phyloP scores from a whole-genome alignment of 768 basidiomycete species.

The Suillus lakei region DNA sequence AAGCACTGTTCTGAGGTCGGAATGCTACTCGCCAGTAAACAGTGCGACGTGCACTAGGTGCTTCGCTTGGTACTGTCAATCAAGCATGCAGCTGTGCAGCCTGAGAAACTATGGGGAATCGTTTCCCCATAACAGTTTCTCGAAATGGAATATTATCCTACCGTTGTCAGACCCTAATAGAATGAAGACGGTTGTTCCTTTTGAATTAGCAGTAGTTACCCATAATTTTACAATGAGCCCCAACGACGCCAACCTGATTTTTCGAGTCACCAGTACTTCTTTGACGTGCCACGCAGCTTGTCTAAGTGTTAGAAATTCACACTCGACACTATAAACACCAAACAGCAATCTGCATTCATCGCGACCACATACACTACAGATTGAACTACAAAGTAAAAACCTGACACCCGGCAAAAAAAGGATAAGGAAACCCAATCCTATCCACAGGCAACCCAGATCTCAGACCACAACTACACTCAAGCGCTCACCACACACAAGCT shows the following conservation, averaged over 20 bases:
- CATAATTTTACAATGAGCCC: neutral
- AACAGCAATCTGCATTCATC: slow-evolving; percentile 17
- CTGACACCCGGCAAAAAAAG: slow-evolving; percentile 8
- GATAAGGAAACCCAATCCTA: slow-evolving; percentile 10
- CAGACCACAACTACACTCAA: slow-evolving; percentile 22
- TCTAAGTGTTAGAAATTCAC: neutral
- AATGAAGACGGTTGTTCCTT: too few species aligned
- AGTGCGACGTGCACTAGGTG: neutral
- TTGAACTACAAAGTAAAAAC: neutral
- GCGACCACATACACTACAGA: neutral
- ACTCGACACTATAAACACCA: slow-evolving; percentile 10
- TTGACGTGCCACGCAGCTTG: neutral
- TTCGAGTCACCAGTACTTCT: neutral
- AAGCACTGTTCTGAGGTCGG: neutral
- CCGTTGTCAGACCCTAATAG: too few species aligned
- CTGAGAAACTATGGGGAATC: neutral
- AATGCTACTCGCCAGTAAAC: neutral
- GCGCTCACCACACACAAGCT: slow-evolving; percentile 51
- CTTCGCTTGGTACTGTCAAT: neutral
- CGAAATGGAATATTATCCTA: neutral
- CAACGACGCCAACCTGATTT: too few species aligned
- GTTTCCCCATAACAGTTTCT: neutral
- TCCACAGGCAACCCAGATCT: slow-evolving; percentile 11
- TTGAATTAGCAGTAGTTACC: neutral
- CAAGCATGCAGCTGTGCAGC: neutral